Evolutionary conservation across 345 rosid genomes (phyloP), one percentile per base, ranked within the genome.

Genomic region (Pistacia integerrima): DNA sequence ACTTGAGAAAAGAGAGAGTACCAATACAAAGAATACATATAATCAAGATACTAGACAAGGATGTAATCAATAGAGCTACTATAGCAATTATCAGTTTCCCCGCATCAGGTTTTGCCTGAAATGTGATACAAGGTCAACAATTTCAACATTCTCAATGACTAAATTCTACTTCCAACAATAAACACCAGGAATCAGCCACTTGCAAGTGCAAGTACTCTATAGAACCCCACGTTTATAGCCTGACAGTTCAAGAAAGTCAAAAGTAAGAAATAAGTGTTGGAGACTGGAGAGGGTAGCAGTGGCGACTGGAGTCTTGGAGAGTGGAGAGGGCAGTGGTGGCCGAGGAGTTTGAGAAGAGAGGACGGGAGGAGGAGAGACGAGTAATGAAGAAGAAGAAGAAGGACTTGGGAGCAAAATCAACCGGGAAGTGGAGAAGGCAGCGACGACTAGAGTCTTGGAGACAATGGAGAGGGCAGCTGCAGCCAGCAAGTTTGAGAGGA

Each of bases 21-120:
- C 41, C 35, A 35, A 16, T 36, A 76, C 41, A 58, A 11, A 8
- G 69, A 60, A 70, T 13, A 70, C 75, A 44, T 54, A 77, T 75
- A 63, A 77, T 70, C 41, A 77, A 65, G 54, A 78, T 65, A 49
- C 77, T 78, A 14, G 81, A 73, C 55, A 75, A 46, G 4, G 81
- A 73, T 57, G 77, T 73, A 13, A 73, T 58, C 61, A 78, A 66
- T 1, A 78, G 77, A 78, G 77, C 68, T 57, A 67, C 16, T 0
- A 73, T 78, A 0, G 76, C 81, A 57, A 78, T 36, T 30, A 65
- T 58, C 73, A 78, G 68, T 51, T 78, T 78, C 54, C 81, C 81
- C 13, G 77, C 77, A 73, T 78, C 77, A 54, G 81, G 81, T 63
- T 66, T 78, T 57, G 81, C 81, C 77, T 78, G 35, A 0, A 70